A percentile compares a stretch with the other conserved stretches of the same genome.
phyloP scores from a whole-genome alignment of 805 yeast genomes.

The Blastobotrys muscicola region DNA sequence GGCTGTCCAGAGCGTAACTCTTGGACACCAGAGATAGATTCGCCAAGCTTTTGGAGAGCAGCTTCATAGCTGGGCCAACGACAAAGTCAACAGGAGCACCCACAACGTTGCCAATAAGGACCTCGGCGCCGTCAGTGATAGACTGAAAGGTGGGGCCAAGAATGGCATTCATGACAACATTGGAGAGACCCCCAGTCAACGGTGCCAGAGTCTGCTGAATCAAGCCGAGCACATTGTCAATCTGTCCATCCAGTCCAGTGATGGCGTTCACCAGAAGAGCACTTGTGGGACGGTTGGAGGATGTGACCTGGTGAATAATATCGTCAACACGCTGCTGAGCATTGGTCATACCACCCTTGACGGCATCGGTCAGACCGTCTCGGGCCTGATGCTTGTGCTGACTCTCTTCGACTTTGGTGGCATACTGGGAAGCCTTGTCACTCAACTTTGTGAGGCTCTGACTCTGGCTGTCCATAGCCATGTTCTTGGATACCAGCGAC shows the following conservation, averaged over 20 bases:
- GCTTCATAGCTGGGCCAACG: conserved; percentile 5
- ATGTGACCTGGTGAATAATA: neutral
- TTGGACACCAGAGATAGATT: too few species aligned
- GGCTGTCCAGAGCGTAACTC: too few species aligned
- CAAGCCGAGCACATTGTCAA: conserved; percentile 14
- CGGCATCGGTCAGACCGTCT: neutral
- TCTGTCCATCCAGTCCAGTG: conserved; percentile 17
- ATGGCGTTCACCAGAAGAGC: conserved; percentile 12
- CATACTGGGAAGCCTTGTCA: too few species aligned
- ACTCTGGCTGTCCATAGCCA: too few species aligned
- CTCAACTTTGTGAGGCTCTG: too few species aligned
- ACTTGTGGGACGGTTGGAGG: conserved; percentile 3
- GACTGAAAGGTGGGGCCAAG: conserved; percentile 10
- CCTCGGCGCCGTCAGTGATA: conserved; percentile 16
- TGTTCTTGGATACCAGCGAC: too few species aligned
- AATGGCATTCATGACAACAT: conserved; percentile 7
- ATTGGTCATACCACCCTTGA: neutral
- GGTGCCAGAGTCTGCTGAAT: conserved; percentile 12
- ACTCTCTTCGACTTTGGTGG: too few species aligned
- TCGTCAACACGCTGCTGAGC: conserved; percentile 1
- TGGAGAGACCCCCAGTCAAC: conserved; percentile 12
- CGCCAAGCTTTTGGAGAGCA: too few species aligned
- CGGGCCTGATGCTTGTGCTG: too few species aligned
- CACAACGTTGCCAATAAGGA: conserved; percentile 16
- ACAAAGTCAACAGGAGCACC: conserved; percentile 15